Percentiles rank a stretch among this genome's conserved stretches.
Evolutionary conservation across 2,329 filamentous ascomycete species (phyloP).

Genomic region (Aspergillus tanneri): DNA sequence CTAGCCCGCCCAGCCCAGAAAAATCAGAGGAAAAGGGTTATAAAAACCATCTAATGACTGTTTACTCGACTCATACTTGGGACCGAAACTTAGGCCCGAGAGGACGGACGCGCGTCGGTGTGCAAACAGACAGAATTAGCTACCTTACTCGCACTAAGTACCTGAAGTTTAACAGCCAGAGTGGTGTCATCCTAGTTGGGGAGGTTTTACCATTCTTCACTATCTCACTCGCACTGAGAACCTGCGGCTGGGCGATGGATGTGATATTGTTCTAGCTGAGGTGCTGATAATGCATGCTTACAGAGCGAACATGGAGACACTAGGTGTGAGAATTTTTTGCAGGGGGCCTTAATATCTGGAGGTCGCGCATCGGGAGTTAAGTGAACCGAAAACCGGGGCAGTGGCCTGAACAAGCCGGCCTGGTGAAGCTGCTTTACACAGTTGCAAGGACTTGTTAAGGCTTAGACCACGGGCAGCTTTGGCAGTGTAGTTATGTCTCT

Average conservation of each 20-base stretch:
- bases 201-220: background rate
- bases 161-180: conserved; percentile 2
- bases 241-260: background rate
- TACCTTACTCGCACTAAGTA: background rate
- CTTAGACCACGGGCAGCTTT: conserved; percentile 12
- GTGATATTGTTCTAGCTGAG: conserved; percentile 1
- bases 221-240: conserved; percentile 4
- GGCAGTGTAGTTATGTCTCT: conserved; percentile 9
- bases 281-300: conserved; percentile 1
- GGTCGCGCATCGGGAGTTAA: conserved; percentile 4
- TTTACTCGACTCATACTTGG: conserved; percentile 14
- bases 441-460: conserved; percentile 3
- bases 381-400: conserved; percentile 13
- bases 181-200: conserved; percentile 1
- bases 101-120: background rate
- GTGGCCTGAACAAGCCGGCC: conserved; percentile 11
- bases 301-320: conserved; percentile 5
- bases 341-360: conserved; percentile 13
- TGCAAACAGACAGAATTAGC: background rate
- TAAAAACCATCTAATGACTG: conserved; percentile 16
- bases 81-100: conserved; percentile 11
- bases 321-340: conserved; percentile 1
- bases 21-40: conserved; percentile 14
- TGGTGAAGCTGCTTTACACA: conserved; percentile 12
- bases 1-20: conserved; percentile 11